Conservation (phyloP, 352 stramenopile genomes). For the Peronospora tabacina region DNA sequence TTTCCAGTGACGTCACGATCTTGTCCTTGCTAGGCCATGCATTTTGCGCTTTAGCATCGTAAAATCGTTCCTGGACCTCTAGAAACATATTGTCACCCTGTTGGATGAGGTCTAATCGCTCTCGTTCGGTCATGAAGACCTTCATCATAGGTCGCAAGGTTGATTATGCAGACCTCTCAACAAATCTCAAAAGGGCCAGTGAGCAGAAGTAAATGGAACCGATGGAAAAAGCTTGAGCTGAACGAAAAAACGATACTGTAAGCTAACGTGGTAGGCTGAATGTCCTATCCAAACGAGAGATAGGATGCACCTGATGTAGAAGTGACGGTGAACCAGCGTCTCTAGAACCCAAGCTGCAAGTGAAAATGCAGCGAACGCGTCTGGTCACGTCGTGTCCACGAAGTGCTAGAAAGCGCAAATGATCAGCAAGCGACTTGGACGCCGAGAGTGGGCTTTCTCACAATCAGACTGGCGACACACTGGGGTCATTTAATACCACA, state of each 20-base stretch:
- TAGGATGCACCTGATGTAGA: too few species aligned
- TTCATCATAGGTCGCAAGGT: constrained; percentile 11
- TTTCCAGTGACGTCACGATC: constrained; percentile 45
- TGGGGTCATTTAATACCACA: constrained; percentile 3
- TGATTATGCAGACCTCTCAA: background rate
- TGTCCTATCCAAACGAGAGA: too few species aligned
- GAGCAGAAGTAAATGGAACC: background rate
- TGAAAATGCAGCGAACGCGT: too few species aligned
- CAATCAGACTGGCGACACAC: constrained; percentile 6
- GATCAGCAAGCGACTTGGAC: background rate
- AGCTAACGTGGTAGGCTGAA: background rate
- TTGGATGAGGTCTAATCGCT: constrained; percentile 35
- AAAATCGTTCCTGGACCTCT: constrained; percentile 34
- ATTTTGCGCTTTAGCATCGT: constrained; percentile 19
- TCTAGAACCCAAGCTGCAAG: too few species aligned
- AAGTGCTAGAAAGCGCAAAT: too few species aligned
- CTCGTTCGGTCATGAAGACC: constrained; percentile 30
- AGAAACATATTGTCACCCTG: constrained; percentile 40
- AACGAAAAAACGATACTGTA: constrained; percentile 7
- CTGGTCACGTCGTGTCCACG: too few species aligned
- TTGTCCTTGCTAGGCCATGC: constrained; percentile 25
- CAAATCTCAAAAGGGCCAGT: constrained; percentile 9
- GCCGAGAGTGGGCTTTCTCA: background rate
- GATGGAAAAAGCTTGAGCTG: constrained; percentile 7
- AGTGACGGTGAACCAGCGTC: too few species aligned